Percentiles rank a stretch among this genome's conserved stretches.
phyloP scores from a whole-genome alignment of 371 early-diverging fungal species.

The Mortierella sp. region DNA sequence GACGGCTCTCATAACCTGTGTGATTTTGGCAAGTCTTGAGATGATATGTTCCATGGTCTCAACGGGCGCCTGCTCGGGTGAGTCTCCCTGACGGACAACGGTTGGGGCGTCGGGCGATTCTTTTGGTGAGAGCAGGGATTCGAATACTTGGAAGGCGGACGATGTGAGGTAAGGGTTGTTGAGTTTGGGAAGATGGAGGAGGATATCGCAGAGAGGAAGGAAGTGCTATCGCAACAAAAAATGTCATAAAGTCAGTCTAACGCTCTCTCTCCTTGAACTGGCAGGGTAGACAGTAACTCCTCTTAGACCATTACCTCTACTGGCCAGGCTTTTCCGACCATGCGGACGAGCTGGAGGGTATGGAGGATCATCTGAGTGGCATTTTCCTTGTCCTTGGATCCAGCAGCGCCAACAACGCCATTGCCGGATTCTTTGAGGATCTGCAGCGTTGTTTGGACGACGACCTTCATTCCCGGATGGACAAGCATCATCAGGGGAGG shows the following conservation, averaged over 20 bases:
- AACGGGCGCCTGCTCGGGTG: conserved; percentile 7
- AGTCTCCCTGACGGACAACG: conserved; percentile 37
- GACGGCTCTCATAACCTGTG: conserved; percentile 65
- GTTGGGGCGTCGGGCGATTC: conserved; percentile 45
- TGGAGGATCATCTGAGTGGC: conserved; percentile 66
- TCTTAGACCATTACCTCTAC: conserved; percentile 58
- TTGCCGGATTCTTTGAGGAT: conserved; percentile 77
- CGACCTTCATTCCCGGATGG: conserved; percentile 84
- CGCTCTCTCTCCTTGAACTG: neutral
- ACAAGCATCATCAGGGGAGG: conserved; percentile 80
- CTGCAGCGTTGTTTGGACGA: conserved; percentile 79
- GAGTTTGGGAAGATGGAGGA: conserved; percentile 85
- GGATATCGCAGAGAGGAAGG: conserved; percentile 73
- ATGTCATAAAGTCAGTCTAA: neutral
- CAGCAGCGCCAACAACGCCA: conserved; percentile 73
- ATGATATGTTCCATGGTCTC: conserved; percentile 39
- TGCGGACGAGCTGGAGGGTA: conserved; percentile 81
- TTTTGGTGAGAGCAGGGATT: conserved; percentile 62
- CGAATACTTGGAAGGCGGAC: conserved; percentile 86
- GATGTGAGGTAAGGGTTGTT: conserved; percentile 87
- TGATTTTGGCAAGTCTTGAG: conserved; percentile 48
- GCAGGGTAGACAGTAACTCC: too few relatives aligned
- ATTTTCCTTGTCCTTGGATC: conserved; percentile 52
- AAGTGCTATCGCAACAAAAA: conserved; percentile 58
- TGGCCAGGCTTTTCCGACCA: conserved; percentile 80